Evolutionary conservation across 257 asterid genomes (phyloP), one percentile per base, ranked within the genome.

Genomic region (Lycium ferocissimum): DNA sequence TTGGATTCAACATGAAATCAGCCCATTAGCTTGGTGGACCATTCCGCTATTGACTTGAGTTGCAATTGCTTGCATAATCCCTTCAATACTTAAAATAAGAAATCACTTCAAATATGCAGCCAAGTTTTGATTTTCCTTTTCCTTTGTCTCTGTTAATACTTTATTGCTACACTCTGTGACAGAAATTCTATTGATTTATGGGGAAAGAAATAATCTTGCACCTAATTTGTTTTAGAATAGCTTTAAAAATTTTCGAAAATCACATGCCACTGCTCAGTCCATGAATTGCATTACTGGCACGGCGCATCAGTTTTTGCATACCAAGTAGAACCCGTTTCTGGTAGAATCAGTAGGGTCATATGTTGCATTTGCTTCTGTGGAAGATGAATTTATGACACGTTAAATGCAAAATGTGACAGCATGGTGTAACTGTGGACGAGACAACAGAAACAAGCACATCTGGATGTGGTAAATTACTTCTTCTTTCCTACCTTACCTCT

Each of bases 381-480:
- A 85, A 84, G 65, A 71, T 45, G 18, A 83, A 76, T 47, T 82
- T 85, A 79, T 89, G 87, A 85, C 85, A 79, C 13, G 79, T 61
- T 82, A 83, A 83, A 85, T 88, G 58, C 85, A 80, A 88, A 86
- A 86, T 89, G 83, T 91, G 86, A 88, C 97, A 96, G 98, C 70
- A 93, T 70, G 99, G 99, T 54, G 94, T 96, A 90, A 88, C 94
- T 94, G 95, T 88, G 88, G 88, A 92, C n/a, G 98, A 96, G 94
- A 94, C 93, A 83, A 94, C 97, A 1, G 98, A 96, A 91, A 96
- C 99, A 81, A 96, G 98, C 93, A 96, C 99, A 75, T 95, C 99
- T 84, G 95, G 98, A 47, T 96, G 99, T 85, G 99, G 99, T 95
- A 88, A 82, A 92, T 66, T 12, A 33, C 2, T 33, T 33, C 85